These are phyloP conservation scores for Agaricus sinodeliciosus DNA, from an alignment of 768 basidiomycete genomes.

Conservation along the genomic window DNA sequence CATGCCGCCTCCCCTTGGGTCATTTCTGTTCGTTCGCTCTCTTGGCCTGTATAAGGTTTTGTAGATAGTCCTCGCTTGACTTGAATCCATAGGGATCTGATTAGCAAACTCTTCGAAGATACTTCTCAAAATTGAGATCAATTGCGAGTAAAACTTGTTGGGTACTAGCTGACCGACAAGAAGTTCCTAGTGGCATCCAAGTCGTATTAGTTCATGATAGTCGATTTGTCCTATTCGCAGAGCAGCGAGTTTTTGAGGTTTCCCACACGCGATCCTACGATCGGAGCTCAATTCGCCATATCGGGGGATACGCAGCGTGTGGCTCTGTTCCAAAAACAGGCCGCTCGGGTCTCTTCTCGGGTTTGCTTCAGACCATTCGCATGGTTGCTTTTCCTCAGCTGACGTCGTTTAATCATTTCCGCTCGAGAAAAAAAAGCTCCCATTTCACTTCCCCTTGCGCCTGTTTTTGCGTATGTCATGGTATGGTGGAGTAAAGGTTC, in stretches of 20 bases:
- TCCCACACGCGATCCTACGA: not conserved
- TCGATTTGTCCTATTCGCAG: no score
- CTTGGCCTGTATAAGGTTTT: slow-evolving; percentile 24
- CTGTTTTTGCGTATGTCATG: not conserved
- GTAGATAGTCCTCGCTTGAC: not conserved
- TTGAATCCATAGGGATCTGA: no score
- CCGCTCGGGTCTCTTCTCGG: not conserved
- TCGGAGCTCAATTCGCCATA: not conserved
- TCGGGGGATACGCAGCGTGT: not conserved
- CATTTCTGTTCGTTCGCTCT: slow-evolving; percentile 21
- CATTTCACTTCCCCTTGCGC: not conserved
- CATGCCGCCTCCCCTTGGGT: slow-evolving; percentile 29
- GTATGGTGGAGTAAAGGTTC: slow-evolving; percentile 2
- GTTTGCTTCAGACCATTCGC: not conserved
- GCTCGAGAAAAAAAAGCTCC: not conserved
- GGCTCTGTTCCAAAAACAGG: slow-evolving; percentile 1
- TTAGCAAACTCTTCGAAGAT: no score
- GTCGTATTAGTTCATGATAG: no score
- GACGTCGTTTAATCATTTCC: not conserved
- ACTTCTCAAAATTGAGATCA: no score
- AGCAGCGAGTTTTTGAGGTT: not conserved
- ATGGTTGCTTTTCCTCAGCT: not conserved
- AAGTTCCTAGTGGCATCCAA: no score
- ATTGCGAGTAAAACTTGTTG: no score
- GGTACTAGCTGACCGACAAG: no score